phyloP scores from a whole-genome alignment of 208 protist genomes.

The Crithidia expoeki region DNA sequence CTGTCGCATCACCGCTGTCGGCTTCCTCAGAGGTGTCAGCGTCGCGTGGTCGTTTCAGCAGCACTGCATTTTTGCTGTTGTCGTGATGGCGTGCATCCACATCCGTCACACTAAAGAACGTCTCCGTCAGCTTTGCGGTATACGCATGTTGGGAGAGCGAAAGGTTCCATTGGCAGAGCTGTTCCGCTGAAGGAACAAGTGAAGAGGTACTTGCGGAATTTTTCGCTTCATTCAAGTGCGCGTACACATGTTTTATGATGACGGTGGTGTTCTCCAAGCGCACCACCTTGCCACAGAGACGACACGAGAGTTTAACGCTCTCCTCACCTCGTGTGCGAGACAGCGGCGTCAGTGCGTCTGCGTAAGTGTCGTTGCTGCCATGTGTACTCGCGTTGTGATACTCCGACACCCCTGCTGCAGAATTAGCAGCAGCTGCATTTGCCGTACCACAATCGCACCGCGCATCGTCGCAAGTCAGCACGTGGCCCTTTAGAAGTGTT shows the following conservation, averaged over 20 bases:
- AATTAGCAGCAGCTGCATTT: background rate
- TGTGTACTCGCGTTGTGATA: background rate
- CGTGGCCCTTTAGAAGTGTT: slow-evolving; percentile 52
- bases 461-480: slow-evolving; percentile 36
- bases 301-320: slow-evolving; percentile 50
- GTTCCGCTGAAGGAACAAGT: slow-evolving; percentile 27
- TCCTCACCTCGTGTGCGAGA: slow-evolving; percentile 10
- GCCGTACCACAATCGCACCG: background rate
- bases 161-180: slow-evolving; percentile 51
- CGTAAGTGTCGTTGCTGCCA: background rate
- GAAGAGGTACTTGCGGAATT: background rate
- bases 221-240: slow-evolving; percentile 32
- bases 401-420: background rate
- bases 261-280: slow-evolving; percentile 34
- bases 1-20: background rate
- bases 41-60: slow-evolving; percentile 17
- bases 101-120: slow-evolving; percentile 31
- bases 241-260: slow-evolving; percentile 55
- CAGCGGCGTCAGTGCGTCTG: background rate
- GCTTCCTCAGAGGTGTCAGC: background rate
- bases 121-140: slow-evolving; percentile 28
- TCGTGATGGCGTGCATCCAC: slow-evolving; percentile 11
- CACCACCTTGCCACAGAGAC: slow-evolving; percentile 53
- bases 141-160: slow-evolving; percentile 50
- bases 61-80: slow-evolving; percentile 15